phyloP scores from a whole-genome alignment of 345 rosid genomes.

The Diplotaxis tenuifolia region DNA sequence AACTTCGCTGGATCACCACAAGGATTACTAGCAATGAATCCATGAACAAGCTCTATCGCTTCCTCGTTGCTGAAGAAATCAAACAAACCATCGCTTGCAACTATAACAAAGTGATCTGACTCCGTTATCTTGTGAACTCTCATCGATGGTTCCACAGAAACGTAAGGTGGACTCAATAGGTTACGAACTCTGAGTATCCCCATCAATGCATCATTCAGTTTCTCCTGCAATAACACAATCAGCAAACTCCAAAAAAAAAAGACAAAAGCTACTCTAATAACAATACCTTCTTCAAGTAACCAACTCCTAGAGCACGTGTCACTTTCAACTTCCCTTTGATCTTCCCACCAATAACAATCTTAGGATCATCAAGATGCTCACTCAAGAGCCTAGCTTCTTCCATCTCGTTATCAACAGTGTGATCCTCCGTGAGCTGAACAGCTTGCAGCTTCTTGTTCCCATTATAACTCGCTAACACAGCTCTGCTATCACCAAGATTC shows the following conservation, averaged over 20 bases:
- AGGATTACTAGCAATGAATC: constrained; percentile 56
- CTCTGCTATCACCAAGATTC: constrained; percentile 93
- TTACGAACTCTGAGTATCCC: constrained; percentile 87
- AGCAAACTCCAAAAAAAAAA: background rate
- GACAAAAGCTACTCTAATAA: background rate
- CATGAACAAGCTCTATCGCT: constrained; percentile 64
- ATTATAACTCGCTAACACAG: constrained; percentile 71
- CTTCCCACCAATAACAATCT: constrained; percentile 61
- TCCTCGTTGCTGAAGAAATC: constrained; percentile 85
- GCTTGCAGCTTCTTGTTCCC: constrained; percentile 54
- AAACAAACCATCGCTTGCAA: constrained; percentile 88
- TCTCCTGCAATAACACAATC: constrained; percentile 48
- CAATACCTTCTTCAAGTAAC: constrained; percentile 84
- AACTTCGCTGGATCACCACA: constrained; percentile 91
- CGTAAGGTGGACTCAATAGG: constrained; percentile 87
- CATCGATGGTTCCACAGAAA: constrained; percentile 78
- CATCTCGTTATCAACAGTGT: constrained; percentile 77
- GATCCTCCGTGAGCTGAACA: constrained; percentile 82
- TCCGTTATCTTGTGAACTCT: constrained; percentile 65
- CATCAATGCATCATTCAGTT: constrained; percentile 86
- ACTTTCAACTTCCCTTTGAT: constrained; percentile 94
- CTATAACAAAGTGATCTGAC: constrained; percentile 82
- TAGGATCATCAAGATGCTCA: constrained; percentile 91
- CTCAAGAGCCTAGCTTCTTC: constrained; percentile 58
- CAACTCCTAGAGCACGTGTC: constrained; percentile 93